These are phyloP conservation scores for Coffea eugenioides DNA, from an alignment of 257 asterid species.

Conservation along the genomic window DNA sequence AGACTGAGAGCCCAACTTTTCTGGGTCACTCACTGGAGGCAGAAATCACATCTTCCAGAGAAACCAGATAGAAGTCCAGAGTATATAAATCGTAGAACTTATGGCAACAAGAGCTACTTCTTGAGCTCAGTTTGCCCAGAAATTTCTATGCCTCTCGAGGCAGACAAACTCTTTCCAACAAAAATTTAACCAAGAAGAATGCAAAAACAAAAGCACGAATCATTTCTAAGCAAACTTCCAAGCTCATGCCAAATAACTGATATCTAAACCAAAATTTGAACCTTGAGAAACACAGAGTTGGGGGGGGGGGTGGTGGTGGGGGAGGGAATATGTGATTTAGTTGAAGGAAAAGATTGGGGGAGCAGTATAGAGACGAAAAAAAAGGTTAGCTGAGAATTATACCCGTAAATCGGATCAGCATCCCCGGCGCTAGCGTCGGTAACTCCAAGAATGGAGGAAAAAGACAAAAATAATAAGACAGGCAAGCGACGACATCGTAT, in stretches of 20 bases:
- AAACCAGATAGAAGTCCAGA: not conserved
- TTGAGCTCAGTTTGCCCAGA: not conserved
- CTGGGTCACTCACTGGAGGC: not conserved
- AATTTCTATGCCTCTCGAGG: not conserved
- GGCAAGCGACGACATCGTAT: conserved; percentile 37
- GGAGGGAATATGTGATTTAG: not conserved
- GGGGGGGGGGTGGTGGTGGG: too few species aligned
- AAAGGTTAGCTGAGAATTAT: conserved; percentile 5
- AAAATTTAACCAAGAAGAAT: not conserved
- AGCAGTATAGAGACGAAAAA: not conserved
- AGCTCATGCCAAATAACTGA: not conserved
- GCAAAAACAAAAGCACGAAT: not conserved
- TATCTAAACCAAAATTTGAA: not conserved
- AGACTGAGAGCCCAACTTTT: not conserved
- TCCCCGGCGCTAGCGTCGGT: conserved; percentile 66
- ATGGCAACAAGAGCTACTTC: not conserved
- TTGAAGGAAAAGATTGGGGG: not conserved
- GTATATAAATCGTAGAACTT: not conserved
- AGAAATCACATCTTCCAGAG: not conserved
- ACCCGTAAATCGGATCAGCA: conserved; percentile 77
- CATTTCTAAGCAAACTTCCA: not conserved
- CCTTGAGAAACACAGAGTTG: not conserved
- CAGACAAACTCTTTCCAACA: not conserved
- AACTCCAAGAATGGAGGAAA: conserved; percentile 39
- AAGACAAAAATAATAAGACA: conserved; percentile 37